Percentiles rank a stretch among this genome's conserved stretches.
Conservation (phyloP, 176 grass and related monocot species). For the Aegilops tauschii region DNA sequence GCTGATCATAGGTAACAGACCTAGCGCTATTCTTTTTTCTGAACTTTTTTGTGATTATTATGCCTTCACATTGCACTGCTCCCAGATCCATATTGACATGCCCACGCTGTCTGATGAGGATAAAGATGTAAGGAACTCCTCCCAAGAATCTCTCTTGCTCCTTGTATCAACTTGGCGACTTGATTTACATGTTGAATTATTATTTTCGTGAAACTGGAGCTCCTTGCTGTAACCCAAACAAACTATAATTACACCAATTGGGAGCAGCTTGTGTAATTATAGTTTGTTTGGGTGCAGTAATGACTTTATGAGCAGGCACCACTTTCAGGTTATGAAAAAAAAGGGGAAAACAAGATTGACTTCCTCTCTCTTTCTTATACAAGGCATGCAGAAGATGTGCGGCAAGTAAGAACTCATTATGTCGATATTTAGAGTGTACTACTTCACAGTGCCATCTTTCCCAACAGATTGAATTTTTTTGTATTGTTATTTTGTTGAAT, state of each 20-base stretch:
- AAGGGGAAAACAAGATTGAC: conserved; percentile 97
- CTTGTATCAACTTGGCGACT: neutral
- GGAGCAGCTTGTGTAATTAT: no score
- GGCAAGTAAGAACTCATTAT: conserved; percentile 50
- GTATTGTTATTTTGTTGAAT: conserved; percentile 2
- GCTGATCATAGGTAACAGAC: no score
- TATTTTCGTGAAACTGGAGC: neutral
- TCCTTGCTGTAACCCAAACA: neutral
- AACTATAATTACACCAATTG: no score
- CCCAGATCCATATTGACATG: conserved; percentile 84
- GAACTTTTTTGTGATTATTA: no score
- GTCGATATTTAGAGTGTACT: conserved; percentile 9
- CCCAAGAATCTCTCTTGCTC: neutral
- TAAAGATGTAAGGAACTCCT: neutral
- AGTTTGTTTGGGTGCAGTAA: no score
- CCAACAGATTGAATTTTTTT: neutral
- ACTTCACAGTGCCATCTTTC: neutral
- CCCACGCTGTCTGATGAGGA: conserved; percentile 44
- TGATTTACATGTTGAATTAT: neutral
- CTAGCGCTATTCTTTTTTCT: no score
- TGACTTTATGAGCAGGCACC: neutral
- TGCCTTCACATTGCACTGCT: conserved; percentile 82
- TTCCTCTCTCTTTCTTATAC: conserved; percentile 97
- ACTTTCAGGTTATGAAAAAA: conserved; percentile 81
- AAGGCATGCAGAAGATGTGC: conserved; percentile 89